These are phyloP conservation scores for Pelargonium exstipulatum DNA, from an alignment of 441 rosid genomes.

Conservation along the genomic window DNA sequence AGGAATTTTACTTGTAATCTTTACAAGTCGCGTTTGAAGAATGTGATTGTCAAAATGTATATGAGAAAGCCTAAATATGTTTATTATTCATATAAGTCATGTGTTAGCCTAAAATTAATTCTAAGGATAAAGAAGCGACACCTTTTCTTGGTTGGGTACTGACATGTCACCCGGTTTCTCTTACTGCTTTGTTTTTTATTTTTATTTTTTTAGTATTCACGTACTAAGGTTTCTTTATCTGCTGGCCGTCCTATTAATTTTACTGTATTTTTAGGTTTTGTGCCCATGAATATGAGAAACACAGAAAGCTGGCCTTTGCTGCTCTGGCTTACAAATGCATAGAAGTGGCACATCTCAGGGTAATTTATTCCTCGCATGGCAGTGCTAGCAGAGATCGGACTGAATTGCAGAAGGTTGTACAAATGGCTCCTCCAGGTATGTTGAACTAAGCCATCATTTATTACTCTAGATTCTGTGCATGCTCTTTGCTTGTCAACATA, in stretches of 20 bases:
- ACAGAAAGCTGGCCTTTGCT: constrained; percentile 69
- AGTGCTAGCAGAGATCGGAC: constrained; percentile 41
- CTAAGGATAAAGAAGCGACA: constrained; percentile 6
- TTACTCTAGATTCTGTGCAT: not conserved
- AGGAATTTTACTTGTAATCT: not conserved
- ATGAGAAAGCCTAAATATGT: no score
- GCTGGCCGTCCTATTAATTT: constrained; percentile 21
- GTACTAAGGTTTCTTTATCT: constrained; percentile 9
- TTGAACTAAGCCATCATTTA: not conserved
- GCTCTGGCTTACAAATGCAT: constrained; percentile 85
- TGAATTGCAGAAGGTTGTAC: constrained; percentile 55
- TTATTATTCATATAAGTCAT: not conserved
- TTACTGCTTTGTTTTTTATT: not conserved
- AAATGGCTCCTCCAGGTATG: constrained; percentile 54
- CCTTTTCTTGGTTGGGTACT: constrained; percentile 1
- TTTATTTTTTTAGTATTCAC: not conserved
- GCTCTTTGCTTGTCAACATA: not conserved
- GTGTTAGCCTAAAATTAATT: not conserved
- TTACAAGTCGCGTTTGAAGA: not conserved
- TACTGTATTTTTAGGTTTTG: constrained; percentile 42
- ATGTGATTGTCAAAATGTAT: not conserved
- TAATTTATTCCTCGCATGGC: constrained; percentile 43
- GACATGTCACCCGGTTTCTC: not conserved
- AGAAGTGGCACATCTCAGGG: constrained; percentile 77
- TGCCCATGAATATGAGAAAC: constrained; percentile 63